Evolutionary conservation across 148 eudicot genomes (phyloP).

Genomic region (Amaranthus hypochondriacus): DNA sequence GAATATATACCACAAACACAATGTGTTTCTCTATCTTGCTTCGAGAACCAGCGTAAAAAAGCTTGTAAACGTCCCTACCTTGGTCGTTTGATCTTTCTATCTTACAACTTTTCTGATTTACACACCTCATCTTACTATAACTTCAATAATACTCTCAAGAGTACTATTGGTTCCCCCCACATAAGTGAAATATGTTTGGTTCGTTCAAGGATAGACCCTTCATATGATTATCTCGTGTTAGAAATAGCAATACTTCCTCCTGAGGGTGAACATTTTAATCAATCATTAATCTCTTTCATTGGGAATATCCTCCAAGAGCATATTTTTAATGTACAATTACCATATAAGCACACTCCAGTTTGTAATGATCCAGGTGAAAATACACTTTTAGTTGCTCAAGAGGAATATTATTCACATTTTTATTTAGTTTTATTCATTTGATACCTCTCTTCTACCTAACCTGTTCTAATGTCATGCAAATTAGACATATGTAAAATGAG

Average conservation of each 20-base stretch:
- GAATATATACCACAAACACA: slow-evolving; percentile 18
- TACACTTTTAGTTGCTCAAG: neutral
- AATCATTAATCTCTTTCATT: slow-evolving; percentile 41
- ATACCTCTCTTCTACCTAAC: neutral
- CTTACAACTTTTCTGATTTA: slow-evolving; percentile 51
- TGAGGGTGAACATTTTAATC: slow-evolving; percentile 40
- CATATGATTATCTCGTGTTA: slow-evolving; percentile 33
- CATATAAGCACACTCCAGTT: slow-evolving; percentile 43
- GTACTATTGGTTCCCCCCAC: slow-evolving; percentile 24
- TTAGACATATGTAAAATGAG: slow-evolving; percentile 19
- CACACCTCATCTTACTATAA: slow-evolving; percentile 32
- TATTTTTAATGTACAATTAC: slow-evolving; percentile 37
- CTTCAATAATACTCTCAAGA: slow-evolving; percentile 32
- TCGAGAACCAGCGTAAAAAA: slow-evolving; percentile 31
- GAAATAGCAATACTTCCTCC: slow-evolving; percentile 46
- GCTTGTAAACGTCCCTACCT: slow-evolving; percentile 51
- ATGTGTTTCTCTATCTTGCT: slow-evolving; percentile 44
- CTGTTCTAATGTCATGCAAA: neutral
- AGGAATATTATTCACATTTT: neutral
- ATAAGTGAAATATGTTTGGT: slow-evolving; percentile 42
- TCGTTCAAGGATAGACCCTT: slow-evolving; percentile 32
- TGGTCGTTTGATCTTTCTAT: slow-evolving; percentile 48
- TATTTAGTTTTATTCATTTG: neutral
- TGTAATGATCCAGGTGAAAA: slow-evolving; percentile 45
- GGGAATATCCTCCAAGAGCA: slow-evolving; percentile 50